These are phyloP conservation scores for Bisporella sp. DNA, from an alignment of 2,329 filamentous ascomycete species.

Conservation along the genomic window DNA sequence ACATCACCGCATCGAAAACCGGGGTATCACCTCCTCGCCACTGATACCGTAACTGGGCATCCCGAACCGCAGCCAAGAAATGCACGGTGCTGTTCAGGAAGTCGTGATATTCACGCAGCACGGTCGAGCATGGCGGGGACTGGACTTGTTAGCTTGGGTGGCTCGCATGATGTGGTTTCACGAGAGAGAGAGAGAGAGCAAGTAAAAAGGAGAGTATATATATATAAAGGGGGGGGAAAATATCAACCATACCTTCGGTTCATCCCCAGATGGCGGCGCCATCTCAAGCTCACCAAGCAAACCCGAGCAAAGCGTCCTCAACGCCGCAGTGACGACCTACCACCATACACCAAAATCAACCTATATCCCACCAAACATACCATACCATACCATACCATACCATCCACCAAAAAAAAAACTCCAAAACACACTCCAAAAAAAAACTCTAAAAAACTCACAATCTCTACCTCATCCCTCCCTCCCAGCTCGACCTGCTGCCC, in stretches of 20 bases:
- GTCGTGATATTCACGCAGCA: conserved; percentile 18
- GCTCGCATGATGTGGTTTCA: too few species aligned
- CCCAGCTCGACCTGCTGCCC: conserved; percentile 1
- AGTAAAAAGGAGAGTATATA: neutral
- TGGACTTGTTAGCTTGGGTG: neutral
- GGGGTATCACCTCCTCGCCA: neutral
- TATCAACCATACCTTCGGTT: neutral
- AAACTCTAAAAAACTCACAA: conserved; percentile 13
- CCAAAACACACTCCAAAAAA: conserved; percentile 1
- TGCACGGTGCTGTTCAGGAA: conserved; percentile 21
- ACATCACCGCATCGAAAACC: conserved; percentile 18
- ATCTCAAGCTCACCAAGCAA: conserved; percentile 20
- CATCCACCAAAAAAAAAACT: neutral
- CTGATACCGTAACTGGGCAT: too few species aligned
- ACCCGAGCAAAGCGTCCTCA: conserved; percentile 16
- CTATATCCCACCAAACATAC: neutral
- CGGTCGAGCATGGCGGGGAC: conserved; percentile 5
- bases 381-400: neutral
- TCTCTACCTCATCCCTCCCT: conserved; percentile 16
- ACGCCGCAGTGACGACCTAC: conserved; percentile 17
- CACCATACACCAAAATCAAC: neutral
- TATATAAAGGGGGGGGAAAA: neutral
- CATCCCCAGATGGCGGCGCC: conserved; percentile 6
- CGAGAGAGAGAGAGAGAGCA: too few species aligned
- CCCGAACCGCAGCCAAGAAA: conserved; percentile 18